Percentiles rank a stretch among this genome's conserved stretches.
These are phyloP conservation scores for Penicillium paneum DNA, from an alignment of 2,329 filamentous ascomycete genomes.

Conservation along the genomic window DNA sequence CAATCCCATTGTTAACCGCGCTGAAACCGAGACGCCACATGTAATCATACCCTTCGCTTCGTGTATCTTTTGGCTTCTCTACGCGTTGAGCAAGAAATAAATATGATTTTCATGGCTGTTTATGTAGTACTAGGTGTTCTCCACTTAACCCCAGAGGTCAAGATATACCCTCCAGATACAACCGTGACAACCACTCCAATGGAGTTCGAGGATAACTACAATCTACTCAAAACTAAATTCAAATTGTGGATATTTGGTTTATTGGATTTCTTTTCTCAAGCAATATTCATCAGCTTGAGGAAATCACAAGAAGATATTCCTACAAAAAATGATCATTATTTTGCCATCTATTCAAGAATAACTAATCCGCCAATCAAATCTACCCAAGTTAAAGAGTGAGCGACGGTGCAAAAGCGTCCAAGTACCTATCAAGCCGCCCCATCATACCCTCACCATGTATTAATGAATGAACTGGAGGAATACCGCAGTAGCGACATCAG, in stretches of 20 bases:
- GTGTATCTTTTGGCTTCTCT: not conserved
- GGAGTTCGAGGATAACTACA: not conserved
- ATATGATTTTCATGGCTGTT: not conserved
- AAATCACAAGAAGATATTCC: not conserved
- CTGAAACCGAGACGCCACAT: not conserved
- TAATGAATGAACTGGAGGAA: not conserved
- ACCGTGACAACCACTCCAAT: not conserved
- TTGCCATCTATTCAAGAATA: no score
- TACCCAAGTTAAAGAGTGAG: not conserved
- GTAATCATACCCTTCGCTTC: not conserved
- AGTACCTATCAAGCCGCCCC: not conserved
- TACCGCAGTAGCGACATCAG: not conserved
- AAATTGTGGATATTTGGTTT: not conserved
- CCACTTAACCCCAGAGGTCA: not conserved
- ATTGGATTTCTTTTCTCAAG: not conserved
- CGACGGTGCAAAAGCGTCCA: not conserved
- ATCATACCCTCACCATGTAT: not conserved
- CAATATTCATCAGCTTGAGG: not conserved
- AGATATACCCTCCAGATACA: not conserved
- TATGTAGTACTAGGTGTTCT: not conserved
- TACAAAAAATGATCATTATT: not conserved
- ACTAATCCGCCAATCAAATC: not conserved
- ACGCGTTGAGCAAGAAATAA: not conserved
- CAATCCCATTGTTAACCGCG: not conserved
- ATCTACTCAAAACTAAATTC: not conserved